These are phyloP conservation scores for Meira nashicola DNA, from an alignment of 1,284 basidiomycete species.

Conservation along the genomic window DNA sequence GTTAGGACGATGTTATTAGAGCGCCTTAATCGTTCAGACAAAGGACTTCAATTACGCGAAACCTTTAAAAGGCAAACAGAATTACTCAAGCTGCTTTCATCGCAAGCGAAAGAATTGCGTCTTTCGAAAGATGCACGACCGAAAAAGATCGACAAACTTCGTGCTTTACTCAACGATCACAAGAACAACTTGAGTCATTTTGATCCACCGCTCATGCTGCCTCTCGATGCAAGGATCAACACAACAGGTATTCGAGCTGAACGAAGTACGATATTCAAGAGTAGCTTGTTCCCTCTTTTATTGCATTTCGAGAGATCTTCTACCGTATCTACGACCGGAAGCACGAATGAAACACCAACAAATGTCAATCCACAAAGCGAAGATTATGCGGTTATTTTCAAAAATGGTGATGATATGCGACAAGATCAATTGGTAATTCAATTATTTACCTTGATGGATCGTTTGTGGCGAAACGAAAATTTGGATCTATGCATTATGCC, in stretches of 20 bases:
- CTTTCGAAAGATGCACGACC: slow-evolving; percentile 85
- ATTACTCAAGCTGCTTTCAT: slow-evolving; percentile 71
- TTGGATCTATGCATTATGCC: slow-evolving; percentile 86
- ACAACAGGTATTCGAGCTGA: slow-evolving; percentile 82
- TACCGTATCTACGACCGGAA: no score
- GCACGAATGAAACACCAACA: background rate
- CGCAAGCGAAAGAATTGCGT: slow-evolving; percentile 77
- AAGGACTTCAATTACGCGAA: slow-evolving; percentile 5
- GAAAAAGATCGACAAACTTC: slow-evolving; percentile 94
- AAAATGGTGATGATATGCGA: slow-evolving; percentile 96
- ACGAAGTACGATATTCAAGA: slow-evolving; percentile 93
- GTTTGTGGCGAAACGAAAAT: slow-evolving; percentile 87
- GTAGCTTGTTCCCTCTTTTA: slow-evolving; percentile 85
- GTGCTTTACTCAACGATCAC: slow-evolving; percentile 72
- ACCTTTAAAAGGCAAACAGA: slow-evolving; percentile 64
- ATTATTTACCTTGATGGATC: slow-evolving; percentile 95
- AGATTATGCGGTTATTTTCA: slow-evolving; percentile 86
- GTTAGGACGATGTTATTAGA: slow-evolving; percentile 84
- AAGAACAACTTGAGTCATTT: slow-evolving; percentile 63
- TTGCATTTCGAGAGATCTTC: slow-evolving; percentile 68
- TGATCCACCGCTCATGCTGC: slow-evolving; percentile 57
- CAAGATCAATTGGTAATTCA: slow-evolving; percentile 97
- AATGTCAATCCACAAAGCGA: background rate
- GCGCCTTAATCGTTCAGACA: slow-evolving; percentile 60
- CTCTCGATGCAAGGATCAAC: slow-evolving; percentile 76